Evolutionary conservation across 306 rosid species (phyloP), one percentile per base, ranked within the genome.

Genomic region (Morella rubra): DNA sequence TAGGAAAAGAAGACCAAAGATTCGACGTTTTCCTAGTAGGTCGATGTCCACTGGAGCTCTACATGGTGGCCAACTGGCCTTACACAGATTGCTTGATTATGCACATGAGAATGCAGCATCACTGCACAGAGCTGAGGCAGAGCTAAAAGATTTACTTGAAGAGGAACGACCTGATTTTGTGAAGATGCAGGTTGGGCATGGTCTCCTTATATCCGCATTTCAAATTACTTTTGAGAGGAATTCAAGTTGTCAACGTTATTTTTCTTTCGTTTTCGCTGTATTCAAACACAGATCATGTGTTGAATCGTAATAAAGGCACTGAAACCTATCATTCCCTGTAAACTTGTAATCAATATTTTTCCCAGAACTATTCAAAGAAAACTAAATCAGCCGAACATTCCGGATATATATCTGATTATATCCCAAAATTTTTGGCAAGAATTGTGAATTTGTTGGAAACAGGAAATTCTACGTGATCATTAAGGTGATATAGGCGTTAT

Each of bases 171-270:
- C 81, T 71, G 75, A 90, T 79, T 84, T 86, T 53, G 16, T 24
- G 18, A 55, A 47, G 78, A 73, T 91, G 66, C 93, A 88, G 97
- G 97, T 91, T 71, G 22, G 78, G 69, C 65, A 71, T n/a, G n/a
- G n/a, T 14, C 19, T 47, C 41, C 20, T 9, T 14, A 52, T 16
- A 44, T 18, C 22, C 59, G 6, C n/a, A 53, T 15, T 49, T 49
- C 32, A 27, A 27, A 27, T 12, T 15, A 11, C 10, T 1, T 1
- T 11, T 49, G 3, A 1, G 52, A 49, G 13, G 13, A 49, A 49
- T 49, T 49, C 52, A 6, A 1, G 20, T 19, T 16, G 19, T 16
- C 56, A 52, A 15, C 12, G 2, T 16, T 5, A 13, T 52, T 4
- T 16, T 20, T 19, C 1, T 19, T 5, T 6, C 5, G 27, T 19